Evolutionary conservation across 2,329 filamentous ascomycete species (phyloP), one percentile per base, ranked within the genome.

Genomic region (Cercospora sesami): DNA sequence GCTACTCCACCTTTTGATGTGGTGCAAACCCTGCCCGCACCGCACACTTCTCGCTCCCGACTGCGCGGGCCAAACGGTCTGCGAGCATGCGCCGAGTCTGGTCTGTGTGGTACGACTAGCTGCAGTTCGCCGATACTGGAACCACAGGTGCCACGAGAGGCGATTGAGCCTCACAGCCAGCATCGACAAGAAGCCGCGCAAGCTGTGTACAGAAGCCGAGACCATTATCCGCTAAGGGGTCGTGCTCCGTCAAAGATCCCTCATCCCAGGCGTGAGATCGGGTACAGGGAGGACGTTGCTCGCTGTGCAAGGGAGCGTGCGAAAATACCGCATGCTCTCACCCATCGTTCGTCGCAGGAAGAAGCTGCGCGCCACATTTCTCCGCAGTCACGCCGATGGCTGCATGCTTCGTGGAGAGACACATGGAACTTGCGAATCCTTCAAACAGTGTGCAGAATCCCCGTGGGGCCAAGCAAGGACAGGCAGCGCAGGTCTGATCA

Each of bases 331-430:
- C 53, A 18, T n/a, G 36, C 36, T 42, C 36, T 31, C 53, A 31
- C 53, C 53, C 21, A 23, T 30, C 53, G 26, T 33, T 26, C 16
- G 26, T 58, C 2, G 53, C 53, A n/a, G 53, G 21, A n/a, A 58
- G 53, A 58, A 58, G 53, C 53, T 58, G 53, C n/a, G 23, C 53
- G 53, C 53, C 53, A 58, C 53, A 58, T 31, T 9, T 58, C 53
- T 26, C 53, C 53, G 53, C 53, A 58, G 53, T 58, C n/a, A 58
- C 53, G 53, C 53, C 53, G 53, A 28, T 21, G 53, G 53, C 53
- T 58, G 53, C 53, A 58, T 58, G 16, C 26, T 58, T 58, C n/a
- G 53, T n/a, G 53, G 53, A 58, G 53, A 58, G 53, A 33, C 53
- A 28, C 12, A 18, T 18, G 26, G 18, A 7, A 58, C 53, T 10